Evolutionary conservation across 1,284 basidiomycete genomes (phyloP), one percentile per base, ranked within the genome.

Genomic region (Volvariella volvacea): DNA sequence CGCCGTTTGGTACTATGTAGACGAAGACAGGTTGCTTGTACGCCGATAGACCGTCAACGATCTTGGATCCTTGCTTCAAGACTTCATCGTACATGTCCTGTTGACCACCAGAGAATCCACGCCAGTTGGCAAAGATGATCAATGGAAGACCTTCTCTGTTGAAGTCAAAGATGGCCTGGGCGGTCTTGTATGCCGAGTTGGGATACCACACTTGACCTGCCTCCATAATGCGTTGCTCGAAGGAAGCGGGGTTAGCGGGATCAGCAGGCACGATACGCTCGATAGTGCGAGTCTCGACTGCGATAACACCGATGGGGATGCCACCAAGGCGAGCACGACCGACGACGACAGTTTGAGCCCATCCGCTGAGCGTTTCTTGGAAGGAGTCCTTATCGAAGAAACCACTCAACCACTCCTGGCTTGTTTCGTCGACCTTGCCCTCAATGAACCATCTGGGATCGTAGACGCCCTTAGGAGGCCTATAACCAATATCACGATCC

Each of bases 121-220:
- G 92, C 94, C 96, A 99, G 75, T 99, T 99, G 50, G 96, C 96
- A 58, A 99, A 97, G 65, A 99, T 95, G 65, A 99, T 92, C 50
- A 99, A 76, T 3, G 96, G 96, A 17, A 99, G 75, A 33, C 91
- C 92, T 67, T 99, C 96, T 42, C 93, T 86, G 70, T 95, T 89
- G 72, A 99, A 92, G 71, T 99, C 96, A 66, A 94, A 92, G 70
- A 99, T 99, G 14, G 96, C 94, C 60, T 98, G 96, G 7, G 95
- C 96, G 19, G 96, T 99, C 79, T 99, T 99, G 76, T 97, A 95
- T n/a, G 96, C 94, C 21, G 91, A 95, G 68, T 99, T 99, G 41
- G 96, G 96, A 68, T 98, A 99, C 96, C 96, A 99, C 12, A 89
- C 96, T 64, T 99, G 97, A 58, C 96, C 96, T 28, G 96, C 96